Conservation (phyloP, 2,329 filamentous ascomycete genomes). For the Leptosphaerulina australis region DNA sequence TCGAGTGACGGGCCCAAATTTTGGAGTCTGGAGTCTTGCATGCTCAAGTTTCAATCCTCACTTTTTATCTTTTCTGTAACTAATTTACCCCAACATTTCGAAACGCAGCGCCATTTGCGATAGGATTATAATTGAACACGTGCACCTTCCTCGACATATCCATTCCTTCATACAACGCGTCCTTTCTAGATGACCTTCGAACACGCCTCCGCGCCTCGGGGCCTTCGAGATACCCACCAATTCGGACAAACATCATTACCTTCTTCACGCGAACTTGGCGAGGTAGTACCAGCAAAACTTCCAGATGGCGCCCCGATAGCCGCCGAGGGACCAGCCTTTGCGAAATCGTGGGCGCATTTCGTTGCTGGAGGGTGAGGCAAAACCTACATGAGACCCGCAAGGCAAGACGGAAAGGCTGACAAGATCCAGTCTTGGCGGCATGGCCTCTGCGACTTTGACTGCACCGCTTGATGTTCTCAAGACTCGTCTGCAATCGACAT, state of each 20-base stretch:
- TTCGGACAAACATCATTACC: conserved; percentile 39
- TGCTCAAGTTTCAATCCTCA: background rate
- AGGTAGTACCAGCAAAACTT: conserved; percentile 56
- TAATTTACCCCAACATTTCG: background rate
- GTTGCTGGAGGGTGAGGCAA: conserved; percentile 78
- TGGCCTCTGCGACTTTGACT: conserved; percentile 90
- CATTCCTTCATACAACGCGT: conserved; percentile 14
- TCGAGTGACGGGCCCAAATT: background rate
- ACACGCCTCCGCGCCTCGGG: conserved; percentile 39
- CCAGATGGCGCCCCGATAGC: conserved; percentile 50
- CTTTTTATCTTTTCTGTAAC: background rate
- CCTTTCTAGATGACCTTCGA: conserved; percentile 45
- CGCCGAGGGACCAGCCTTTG: conserved; percentile 52
- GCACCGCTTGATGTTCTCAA: conserved; percentile 93
- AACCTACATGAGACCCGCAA: background rate
- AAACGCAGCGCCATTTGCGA: background rate
- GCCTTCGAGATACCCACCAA: conserved; percentile 34
- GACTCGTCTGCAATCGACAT: conserved; percentile 90
- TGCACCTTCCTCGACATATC: conserved; percentile 4
- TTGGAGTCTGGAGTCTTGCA: conserved; percentile 2
- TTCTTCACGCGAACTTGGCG: conserved; percentile 68
- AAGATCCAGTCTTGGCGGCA: conserved; percentile 75
- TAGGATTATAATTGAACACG: background rate
- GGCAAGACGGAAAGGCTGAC: conserved; percentile 38
- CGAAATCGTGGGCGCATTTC: conserved; percentile 89